phyloP scores from a whole-genome alignment of 495 filamentous ascomycete genomes.

The Jackrogersella minutella region DNA sequence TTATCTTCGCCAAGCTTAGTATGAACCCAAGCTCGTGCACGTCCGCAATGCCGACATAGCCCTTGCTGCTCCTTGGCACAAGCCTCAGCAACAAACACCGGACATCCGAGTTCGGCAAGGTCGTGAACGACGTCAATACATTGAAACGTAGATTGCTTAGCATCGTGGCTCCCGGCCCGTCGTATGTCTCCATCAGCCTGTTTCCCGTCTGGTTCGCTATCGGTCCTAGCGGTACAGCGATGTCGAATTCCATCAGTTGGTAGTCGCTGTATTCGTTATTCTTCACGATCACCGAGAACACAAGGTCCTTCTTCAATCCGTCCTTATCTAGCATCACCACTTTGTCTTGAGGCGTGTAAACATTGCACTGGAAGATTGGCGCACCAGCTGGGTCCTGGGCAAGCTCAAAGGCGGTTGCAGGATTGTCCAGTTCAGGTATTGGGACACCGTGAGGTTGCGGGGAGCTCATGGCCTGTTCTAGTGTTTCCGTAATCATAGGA shows the following conservation, averaged over 20 bases:
- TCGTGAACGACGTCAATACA: constrained; percentile 2
- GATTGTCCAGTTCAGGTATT: neutral
- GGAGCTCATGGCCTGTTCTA: neutral
- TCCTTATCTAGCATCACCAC: constrained; percentile 6
- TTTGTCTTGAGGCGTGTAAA: neutral
- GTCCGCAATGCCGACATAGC: neutral
- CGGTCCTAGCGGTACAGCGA: constrained; percentile 2
- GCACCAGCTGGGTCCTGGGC: neutral
- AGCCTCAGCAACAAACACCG: neutral
- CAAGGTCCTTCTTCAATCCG: constrained; percentile 25
- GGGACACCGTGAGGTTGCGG: neutral
- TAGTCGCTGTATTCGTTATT: constrained; percentile 13
- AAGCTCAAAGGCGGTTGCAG: too few relatives aligned
- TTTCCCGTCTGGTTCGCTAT: neutral
- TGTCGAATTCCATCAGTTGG: constrained; percentile 18
- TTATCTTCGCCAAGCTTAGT: neutral
- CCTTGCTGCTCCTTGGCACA: neutral
- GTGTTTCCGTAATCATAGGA: neutral
- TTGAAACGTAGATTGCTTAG: constrained; percentile 32
- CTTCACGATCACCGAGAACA: constrained; percentile 17
- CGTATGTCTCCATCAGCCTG: constrained; percentile 11
- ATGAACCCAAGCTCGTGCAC: neutral
- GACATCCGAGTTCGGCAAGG: neutral
- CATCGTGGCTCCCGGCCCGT: constrained; percentile 26
- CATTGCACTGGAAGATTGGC: neutral